These are phyloP conservation scores for Fusarium succisae DNA, from an alignment of 2,329 filamentous ascomycete species.

Conservation along the genomic window DNA sequence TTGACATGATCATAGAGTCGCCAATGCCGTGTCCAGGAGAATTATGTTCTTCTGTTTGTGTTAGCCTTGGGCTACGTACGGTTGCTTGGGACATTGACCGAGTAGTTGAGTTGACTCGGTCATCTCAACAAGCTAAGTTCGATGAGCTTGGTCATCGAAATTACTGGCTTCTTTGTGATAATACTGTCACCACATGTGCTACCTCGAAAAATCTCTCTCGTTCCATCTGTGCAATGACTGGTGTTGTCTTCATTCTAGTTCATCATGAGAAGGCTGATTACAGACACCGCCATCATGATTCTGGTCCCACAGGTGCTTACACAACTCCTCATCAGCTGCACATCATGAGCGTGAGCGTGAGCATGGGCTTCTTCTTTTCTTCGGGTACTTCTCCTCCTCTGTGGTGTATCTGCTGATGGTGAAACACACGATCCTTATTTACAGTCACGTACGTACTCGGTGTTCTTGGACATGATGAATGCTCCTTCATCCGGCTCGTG, in stretches of 20 bases:
- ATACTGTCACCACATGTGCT: neutral
- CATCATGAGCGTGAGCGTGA: slow-evolving; percentile 14
- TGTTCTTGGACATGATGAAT: slow-evolving; percentile 13
- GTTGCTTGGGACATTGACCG: neutral
- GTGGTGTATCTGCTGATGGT: neutral
- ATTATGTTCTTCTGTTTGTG: neutral
- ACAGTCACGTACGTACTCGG: neutral
- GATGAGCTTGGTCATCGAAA: neutral
- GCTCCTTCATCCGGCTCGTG: slow-evolving; percentile 33
- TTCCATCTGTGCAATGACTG: neutral
- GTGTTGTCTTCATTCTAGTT: neutral
- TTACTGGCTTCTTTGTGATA: neutral
- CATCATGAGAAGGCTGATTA: slow-evolving; percentile 3
- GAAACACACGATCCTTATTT: slow-evolving; percentile 14
- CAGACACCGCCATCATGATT: slow-evolving; percentile 20
- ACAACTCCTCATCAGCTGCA: slow-evolving; percentile 1
- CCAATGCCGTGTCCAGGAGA: neutral
- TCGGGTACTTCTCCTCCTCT: neutral
- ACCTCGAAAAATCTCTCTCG: neutral
- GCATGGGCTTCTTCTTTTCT: neutral
- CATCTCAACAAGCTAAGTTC: neutral
- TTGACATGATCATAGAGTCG: neutral
- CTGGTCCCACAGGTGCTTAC: slow-evolving; percentile 14
- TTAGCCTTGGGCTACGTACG: neutral
- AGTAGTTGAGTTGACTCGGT: neutral